A percentile compares a stretch with the other conserved stretches of the same genome.
These are phyloP conservation scores for Pestalotiopsis sp. DNA, from an alignment of 2,329 filamentous ascomycete species.

Conservation along the genomic window DNA sequence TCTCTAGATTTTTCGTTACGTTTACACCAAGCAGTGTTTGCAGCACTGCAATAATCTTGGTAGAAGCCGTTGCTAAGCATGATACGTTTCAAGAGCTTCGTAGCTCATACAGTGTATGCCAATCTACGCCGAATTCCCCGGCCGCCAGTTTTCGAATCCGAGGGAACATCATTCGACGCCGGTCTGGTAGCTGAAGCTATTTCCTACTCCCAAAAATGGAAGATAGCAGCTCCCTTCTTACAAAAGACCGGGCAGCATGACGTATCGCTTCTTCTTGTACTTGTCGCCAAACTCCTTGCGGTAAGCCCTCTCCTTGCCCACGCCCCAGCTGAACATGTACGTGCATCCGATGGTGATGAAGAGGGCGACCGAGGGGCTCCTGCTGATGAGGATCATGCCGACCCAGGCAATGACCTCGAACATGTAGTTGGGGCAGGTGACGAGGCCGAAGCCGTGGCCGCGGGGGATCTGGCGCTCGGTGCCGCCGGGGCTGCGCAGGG, in stretches of 20 bases:
- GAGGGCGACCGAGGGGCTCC: constrained; percentile 75
- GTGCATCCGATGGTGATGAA: constrained; percentile 74
- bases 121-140: fast-evolving
- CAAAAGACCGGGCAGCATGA: constrained; percentile 78
- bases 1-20: too few relatives aligned
- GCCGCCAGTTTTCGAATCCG: background rate
- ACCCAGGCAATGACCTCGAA: constrained; percentile 89
- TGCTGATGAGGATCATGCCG: constrained; percentile 77
- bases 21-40: too few relatives aligned
- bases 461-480: constrained; percentile 86
- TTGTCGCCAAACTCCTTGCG: constrained; percentile 88
- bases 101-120: too few relatives aligned
- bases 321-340: constrained; percentile 87
- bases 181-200: background rate
- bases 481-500: constrained; percentile 76
- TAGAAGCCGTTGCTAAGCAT: too few relatives aligned
- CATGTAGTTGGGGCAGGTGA: constrained; percentile 97
- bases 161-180: background rate
- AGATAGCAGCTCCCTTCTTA: constrained; percentile 39
- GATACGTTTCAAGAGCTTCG: too few relatives aligned
- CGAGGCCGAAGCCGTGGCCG: constrained; percentile 81
- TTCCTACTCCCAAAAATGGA: background rate
- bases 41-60: too few relatives aligned
- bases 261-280: constrained; percentile 93
- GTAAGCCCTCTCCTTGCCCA: constrained; percentile 89